A percentile compares a stretch with the other conserved stretches of the same genome.
Conservation (phyloP, 2,329 filamentous ascomycete species). For the Nannizzia gypsea region DNA sequence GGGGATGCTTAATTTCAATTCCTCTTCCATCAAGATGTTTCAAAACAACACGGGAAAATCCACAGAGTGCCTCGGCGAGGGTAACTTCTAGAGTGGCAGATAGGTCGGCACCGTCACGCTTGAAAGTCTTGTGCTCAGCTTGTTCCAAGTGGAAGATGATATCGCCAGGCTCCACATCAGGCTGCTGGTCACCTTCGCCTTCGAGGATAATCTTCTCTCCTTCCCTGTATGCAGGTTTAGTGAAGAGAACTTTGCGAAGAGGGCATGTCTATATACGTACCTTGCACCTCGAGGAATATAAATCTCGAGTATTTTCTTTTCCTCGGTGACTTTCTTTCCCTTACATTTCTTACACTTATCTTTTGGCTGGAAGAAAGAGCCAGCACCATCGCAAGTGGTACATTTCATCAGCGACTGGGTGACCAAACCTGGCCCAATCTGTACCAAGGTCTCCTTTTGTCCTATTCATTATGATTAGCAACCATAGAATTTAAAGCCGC, state of each 20-base stretch:
- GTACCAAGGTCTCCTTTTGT: slow-evolving; percentile 62
- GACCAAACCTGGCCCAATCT: slow-evolving; percentile 76
- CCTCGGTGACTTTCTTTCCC: slow-evolving; percentile 71
- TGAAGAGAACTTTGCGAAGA: not conserved
- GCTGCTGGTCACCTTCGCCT: slow-evolving; percentile 86
- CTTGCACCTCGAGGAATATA: slow-evolving; percentile 83
- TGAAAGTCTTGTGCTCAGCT: slow-evolving; percentile 68
- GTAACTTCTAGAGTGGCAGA: slow-evolving; percentile 70
- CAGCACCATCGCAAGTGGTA: slow-evolving; percentile 72
- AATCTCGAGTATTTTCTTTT: slow-evolving; percentile 89
- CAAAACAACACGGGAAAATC: slow-evolving; percentile 81
- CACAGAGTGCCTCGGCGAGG: slow-evolving; percentile 70
- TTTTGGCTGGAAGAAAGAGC: slow-evolving; percentile 83
- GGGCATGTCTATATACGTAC: slow-evolving; percentile 27
- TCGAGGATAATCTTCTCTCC: slow-evolving; percentile 83
- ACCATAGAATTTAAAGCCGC: not conserved
- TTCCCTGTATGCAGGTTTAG: slow-evolving; percentile 30
- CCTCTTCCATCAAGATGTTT: slow-evolving; percentile 90
- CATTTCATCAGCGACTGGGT: slow-evolving; percentile 70
- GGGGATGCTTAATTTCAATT: slow-evolving; percentile 65
- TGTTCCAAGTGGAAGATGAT: slow-evolving; percentile 84
- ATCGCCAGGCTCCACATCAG: slow-evolving; percentile 79
- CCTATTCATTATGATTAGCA: slow-evolving; percentile 32
- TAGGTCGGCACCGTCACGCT: slow-evolving; percentile 71
- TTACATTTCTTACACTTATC: slow-evolving; percentile 99